phyloP scores from a whole-genome alignment of 2,329 filamentous ascomycete species.

The Paraphoma sp. region DNA sequence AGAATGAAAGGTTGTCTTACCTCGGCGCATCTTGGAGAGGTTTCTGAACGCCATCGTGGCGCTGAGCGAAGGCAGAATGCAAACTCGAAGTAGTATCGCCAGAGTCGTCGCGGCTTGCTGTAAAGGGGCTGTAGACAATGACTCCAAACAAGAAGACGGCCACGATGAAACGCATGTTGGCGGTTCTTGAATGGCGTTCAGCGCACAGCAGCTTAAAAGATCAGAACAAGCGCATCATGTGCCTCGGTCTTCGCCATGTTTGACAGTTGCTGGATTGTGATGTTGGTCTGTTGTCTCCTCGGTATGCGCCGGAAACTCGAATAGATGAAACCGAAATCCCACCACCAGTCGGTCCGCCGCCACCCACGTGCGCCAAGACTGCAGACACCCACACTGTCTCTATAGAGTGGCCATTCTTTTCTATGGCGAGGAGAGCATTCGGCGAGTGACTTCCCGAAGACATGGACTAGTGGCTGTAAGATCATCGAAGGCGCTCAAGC shows the following conservation, averaged over 20 bases:
- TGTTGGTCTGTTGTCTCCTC: background rate
- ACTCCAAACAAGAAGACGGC: no score
- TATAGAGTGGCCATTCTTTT: no score
- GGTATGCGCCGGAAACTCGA: background rate
- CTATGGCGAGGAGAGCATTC: no score
- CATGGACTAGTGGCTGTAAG: background rate
- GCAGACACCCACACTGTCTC: background rate
- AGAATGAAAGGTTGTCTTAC: conserved; percentile 16
- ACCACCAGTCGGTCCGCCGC: background rate
- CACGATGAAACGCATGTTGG: no score
- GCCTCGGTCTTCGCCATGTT: background rate
- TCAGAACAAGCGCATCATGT: no score
- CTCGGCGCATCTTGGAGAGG: conserved; percentile 16
- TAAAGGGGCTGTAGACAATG: no score
- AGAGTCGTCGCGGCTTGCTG: no score
- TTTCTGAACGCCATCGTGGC: conserved; percentile 12
- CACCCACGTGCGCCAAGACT: background rate
- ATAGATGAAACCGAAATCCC: conserved; percentile 5
- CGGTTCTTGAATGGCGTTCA: no score
- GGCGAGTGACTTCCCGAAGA: background rate
- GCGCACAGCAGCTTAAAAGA: no score
- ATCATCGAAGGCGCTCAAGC: conserved; percentile 26
- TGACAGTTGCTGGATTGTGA: background rate
- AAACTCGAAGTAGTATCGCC: no score
- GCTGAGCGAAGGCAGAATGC: background rate